phyloP scores from a whole-genome alignment of 169 alveolate genomes.

The Eimeria zaria region DNA sequence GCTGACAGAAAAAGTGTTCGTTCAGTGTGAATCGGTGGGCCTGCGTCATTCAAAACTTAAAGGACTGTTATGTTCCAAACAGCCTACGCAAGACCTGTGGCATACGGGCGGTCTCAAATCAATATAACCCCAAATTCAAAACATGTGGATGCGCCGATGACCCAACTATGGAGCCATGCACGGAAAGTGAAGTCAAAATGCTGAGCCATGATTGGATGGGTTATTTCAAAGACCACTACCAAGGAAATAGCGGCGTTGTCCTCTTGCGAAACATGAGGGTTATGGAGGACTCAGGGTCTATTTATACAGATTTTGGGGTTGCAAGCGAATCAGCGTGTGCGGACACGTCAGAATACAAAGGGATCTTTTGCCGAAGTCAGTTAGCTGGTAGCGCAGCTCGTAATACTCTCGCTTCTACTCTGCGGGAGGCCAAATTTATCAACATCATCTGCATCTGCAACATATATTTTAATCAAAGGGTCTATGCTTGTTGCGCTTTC shows the following conservation, averaged over 20 bases:
- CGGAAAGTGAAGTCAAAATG: slow-evolving; percentile 43
- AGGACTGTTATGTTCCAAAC: slow-evolving; percentile 67
- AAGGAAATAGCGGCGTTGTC: slow-evolving; percentile 18
- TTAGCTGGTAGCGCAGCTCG: not conserved
- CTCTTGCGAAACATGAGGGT: slow-evolving; percentile 72
- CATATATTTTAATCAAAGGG: not conserved
- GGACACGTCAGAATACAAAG: slow-evolving; percentile 14
- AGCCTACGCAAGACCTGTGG: slow-evolving; percentile 58
- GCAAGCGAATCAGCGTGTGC: not conserved
- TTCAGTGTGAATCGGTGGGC: slow-evolving; percentile 38
- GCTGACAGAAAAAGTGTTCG: slow-evolving; percentile 34
- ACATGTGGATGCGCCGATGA: slow-evolving; percentile 66
- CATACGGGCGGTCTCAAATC: slow-evolving; percentile 1
- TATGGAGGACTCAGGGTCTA: slow-evolving; percentile 70
- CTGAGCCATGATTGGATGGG: slow-evolving; percentile 27
- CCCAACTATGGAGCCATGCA: slow-evolving; percentile 62
- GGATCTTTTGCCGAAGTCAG: slow-evolving; percentile 66
- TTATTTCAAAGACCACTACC: slow-evolving; percentile 10
- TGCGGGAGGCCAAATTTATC: not conserved
- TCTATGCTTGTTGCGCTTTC: not conserved
- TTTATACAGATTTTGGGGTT: slow-evolving; percentile 38
- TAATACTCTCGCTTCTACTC: not conserved
- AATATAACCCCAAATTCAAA: not conserved
- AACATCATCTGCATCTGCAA: not conserved
- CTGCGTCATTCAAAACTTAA: not conserved